Evolutionary conservation across 2,329 filamentous ascomycete species (phyloP).

Genomic region (Neofusicoccum umdonicola): DNA sequence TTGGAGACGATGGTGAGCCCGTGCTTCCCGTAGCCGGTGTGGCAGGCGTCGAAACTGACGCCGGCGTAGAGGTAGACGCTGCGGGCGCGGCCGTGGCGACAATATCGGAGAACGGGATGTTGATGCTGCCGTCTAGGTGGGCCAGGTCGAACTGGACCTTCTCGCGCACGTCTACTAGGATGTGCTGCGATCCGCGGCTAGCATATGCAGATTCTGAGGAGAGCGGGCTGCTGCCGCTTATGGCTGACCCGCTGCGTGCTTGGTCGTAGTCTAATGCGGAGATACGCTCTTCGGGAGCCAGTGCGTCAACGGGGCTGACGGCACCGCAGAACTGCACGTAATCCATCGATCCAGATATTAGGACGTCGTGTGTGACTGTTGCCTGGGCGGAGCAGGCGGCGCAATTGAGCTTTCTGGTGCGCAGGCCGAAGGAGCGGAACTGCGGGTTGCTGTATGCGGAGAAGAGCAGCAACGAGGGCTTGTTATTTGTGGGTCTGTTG

Average conservation of each 20-base stretch:
- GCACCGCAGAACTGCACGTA: slow-evolving; percentile 85
- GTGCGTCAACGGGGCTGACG: slow-evolving; percentile 51
- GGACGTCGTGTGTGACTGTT: slow-evolving; percentile 60
- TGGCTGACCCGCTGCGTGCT: slow-evolving; percentile 22
- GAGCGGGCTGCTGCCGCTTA: not conserved
- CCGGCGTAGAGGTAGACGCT: not conserved
- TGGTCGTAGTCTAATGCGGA: slow-evolving; percentile 53
- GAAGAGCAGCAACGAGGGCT: slow-evolving; percentile 52
- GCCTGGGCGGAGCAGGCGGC: slow-evolving; percentile 69
- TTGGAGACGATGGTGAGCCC: not conserved
- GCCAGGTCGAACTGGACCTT: slow-evolving; percentile 81
- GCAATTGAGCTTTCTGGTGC: slow-evolving; percentile 67
- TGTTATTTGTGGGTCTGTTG: slow-evolving; percentile 20
- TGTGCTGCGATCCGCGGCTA: slow-evolving; percentile 22
- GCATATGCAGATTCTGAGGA: not conserved
- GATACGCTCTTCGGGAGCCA: slow-evolving; percentile 66
- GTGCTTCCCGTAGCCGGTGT: not conserved
- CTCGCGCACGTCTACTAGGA: slow-evolving; percentile 81
- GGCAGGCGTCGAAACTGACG: not conserved
- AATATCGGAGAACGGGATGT: slow-evolving; percentile 64
- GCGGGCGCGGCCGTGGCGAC: slow-evolving; percentile 27
- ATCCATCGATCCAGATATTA: slow-evolving; percentile 68
- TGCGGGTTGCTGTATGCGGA: slow-evolving; percentile 52
- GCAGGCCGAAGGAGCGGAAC: slow-evolving; percentile 75
- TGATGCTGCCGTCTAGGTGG: slow-evolving; percentile 71